A percentile compares a stretch with the other conserved stretches of the same genome.
phyloP scores from a whole-genome alignment of 176 grass and related monocot species.

The Carex parvula region DNA sequence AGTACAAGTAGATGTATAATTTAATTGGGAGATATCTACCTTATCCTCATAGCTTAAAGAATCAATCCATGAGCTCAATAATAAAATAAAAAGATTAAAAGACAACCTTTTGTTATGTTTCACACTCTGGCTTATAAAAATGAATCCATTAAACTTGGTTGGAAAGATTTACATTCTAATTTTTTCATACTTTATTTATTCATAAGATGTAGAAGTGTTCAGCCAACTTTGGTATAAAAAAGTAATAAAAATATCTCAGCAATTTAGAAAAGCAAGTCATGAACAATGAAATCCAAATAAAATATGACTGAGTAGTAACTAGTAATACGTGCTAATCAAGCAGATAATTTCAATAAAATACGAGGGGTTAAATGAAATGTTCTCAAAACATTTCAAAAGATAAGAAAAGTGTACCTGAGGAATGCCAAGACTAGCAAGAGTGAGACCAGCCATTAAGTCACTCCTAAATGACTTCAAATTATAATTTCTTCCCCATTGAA shows the following conservation, averaged over 20 bases:
- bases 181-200: not conserved
- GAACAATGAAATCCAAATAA: not conserved
- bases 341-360: not conserved
- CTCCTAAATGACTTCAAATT: slow-evolving; percentile 63
- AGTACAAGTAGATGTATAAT: not conserved
- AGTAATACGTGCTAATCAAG: not conserved
- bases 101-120: not conserved
- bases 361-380: not conserved
- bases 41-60: not conserved
- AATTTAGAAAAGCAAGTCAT: not conserved
- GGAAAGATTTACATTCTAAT: not conserved
- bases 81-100: not conserved
- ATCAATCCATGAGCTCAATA: not conserved
- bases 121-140: not conserved
- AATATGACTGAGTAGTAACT: not conserved
- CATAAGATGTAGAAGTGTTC: not conserved
- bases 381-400: slow-evolving; percentile 3
- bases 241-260: not conserved
- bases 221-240: not conserved
- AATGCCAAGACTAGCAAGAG: slow-evolving; percentile 92
- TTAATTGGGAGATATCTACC: not conserved
- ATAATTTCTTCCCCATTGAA: slow-evolving; percentile 80
- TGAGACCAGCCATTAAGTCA: slow-evolving; percentile 83
- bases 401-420: slow-evolving; percentile 57
- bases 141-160: not conserved